A percentile compares a stretch with the other conserved stretches of the same genome.
Conservation (phyloP, 1,284 basidiomycete species). For the Takashimella tepidaria region DNA sequence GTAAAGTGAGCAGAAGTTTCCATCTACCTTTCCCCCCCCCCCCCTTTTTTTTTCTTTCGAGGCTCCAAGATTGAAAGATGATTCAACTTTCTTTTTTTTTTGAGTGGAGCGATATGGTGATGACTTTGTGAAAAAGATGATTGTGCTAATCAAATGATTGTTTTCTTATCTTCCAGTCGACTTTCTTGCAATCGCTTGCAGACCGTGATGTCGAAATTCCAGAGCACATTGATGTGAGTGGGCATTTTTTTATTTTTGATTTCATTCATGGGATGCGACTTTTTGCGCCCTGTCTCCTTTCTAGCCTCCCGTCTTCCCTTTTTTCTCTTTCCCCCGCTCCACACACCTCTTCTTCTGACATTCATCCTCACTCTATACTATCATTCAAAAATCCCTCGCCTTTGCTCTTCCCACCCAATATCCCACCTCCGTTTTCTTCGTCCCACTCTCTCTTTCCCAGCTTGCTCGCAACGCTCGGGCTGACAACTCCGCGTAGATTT, state of each 20-base stretch:
- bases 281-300: too few species aligned
- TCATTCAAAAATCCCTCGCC: not conserved
- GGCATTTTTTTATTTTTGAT: too few species aligned
- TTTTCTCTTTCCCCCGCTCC: too few species aligned
- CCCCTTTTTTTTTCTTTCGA: too few species aligned
- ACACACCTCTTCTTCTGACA: too few species aligned
- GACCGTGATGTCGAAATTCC: slow-evolving; percentile 94
- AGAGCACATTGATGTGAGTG: slow-evolving; percentile 72
- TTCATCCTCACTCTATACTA: too few species aligned
- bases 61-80: too few species aligned
- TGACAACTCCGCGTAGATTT: slow-evolving; percentile 63
- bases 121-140: not conserved
- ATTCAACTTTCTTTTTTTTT: too few species aligned
- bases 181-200: slow-evolving; percentile 60
- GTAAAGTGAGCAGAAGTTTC: slow-evolving; percentile 76
- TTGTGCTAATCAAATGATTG: not conserved
- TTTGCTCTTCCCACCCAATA: not conserved
- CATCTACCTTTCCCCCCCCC: too few species aligned
- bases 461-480: slow-evolving; percentile 1
- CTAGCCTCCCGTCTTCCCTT: too few species aligned
- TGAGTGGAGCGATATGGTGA: not conserved
- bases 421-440: not conserved
- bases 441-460: too few species aligned
- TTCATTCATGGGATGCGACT: too few species aligned
- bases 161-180: slow-evolving; percentile 49